Evolutionary conservation across 768 basidiomycete species (phyloP).

Genomic region (Pilatotrama ljubarskyi): DNA sequence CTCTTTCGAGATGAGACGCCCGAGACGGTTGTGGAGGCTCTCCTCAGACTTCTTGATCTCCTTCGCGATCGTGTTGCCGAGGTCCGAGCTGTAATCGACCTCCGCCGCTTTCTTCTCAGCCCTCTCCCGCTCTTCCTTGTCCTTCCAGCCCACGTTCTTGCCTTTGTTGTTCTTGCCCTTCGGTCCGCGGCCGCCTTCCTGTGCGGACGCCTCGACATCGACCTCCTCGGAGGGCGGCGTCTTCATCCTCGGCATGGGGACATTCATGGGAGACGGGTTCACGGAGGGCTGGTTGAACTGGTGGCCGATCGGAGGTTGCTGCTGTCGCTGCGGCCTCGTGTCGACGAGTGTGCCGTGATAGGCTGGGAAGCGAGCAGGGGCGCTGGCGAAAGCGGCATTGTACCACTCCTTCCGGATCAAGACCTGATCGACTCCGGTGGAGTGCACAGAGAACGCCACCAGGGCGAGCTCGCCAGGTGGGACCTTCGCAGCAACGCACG

Average conservation of each 20-base stretch:
- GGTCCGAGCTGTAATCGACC: slow-evolving; percentile 37
- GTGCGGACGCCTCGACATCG: slow-evolving; percentile 62
- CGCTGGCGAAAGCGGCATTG: slow-evolving; percentile 59
- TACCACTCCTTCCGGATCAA: slow-evolving; percentile 86
- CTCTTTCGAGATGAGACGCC: slow-evolving; percentile 80
- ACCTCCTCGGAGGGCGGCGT: slow-evolving; percentile 77
- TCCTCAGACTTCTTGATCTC: slow-evolving; percentile 87
- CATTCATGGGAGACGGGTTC: slow-evolving; percentile 22
- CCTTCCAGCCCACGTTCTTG: slow-evolving; percentile 65
- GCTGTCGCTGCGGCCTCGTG: slow-evolving; percentile 19
- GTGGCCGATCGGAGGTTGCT: slow-evolving; percentile 4
- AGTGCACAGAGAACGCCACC: slow-evolving; percentile 87
- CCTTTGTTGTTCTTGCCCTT: slow-evolving; percentile 51
- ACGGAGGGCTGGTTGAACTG: slow-evolving; percentile 22
- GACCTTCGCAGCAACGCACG: slow-evolving; percentile 80
- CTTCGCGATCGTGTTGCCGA: slow-evolving; percentile 62
- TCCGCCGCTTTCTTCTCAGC: slow-evolving; percentile 36
- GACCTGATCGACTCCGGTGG: slow-evolving; percentile 86
- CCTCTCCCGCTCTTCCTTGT: slow-evolving; percentile 51
- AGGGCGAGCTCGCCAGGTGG: slow-evolving; percentile 75
- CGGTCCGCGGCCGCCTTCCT: slow-evolving; percentile 52
- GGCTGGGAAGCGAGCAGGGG: slow-evolving; percentile 63
- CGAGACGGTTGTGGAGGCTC: slow-evolving; percentile 71
- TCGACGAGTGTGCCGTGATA: slow-evolving; percentile 33
- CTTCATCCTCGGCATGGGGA: slow-evolving; percentile 43